phyloP scores from a whole-genome alignment of 2,329 filamentous ascomycete genomes.

The Pyrenophora tritici-repentis region DNA sequence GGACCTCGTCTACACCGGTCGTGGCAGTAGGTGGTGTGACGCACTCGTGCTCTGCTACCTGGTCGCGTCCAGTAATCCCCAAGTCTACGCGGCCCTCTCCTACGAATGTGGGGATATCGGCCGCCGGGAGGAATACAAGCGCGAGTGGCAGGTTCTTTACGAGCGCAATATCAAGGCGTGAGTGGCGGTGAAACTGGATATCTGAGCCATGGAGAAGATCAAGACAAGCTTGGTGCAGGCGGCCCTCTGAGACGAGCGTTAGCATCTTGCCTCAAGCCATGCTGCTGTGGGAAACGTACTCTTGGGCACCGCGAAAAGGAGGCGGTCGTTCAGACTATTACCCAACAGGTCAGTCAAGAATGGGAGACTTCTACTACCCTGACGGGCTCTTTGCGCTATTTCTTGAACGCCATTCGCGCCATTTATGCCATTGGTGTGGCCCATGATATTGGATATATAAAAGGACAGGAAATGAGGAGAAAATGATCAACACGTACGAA shows the following conservation, averaged over 20 bases:
- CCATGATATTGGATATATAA: conserved; percentile 26
- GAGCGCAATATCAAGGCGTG: conserved; percentile 92
- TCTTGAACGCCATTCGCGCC: conserved; percentile 22
- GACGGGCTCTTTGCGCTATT: conserved; percentile 31
- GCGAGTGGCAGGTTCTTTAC: conserved; percentile 97
- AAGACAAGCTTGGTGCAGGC: conserved; percentile 83
- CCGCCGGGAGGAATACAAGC: conserved; percentile 93
- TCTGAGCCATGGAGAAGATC: conserved; percentile 92
- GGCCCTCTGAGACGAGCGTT: conserved; percentile 70
- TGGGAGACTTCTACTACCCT: conserved; percentile 42
- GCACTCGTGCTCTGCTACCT: conserved; percentile 88
- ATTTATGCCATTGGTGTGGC: conserved; percentile 23
- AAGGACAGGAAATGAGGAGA: not conserved
- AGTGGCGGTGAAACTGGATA: conserved; percentile 94
- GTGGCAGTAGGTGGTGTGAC: conserved; percentile 53
- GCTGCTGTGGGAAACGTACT: conserved; percentile 64
- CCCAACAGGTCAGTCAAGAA: conserved; percentile 48
- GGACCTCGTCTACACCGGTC: conserved; percentile 75
- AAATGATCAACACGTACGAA: conserved; percentile 39
- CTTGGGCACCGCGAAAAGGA: conserved; percentile 97
- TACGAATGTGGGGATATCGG: conserved; percentile 96
- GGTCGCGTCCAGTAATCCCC: conserved; percentile 92
- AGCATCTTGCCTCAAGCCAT: conserved; percentile 2
- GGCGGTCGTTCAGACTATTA: conserved; percentile 83
- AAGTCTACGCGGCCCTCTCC: conserved; percentile 92